These are phyloP conservation scores for Canariomyces notabilis DNA, from an alignment of 2,329 filamentous ascomycete genomes.

Conservation along the genomic window DNA sequence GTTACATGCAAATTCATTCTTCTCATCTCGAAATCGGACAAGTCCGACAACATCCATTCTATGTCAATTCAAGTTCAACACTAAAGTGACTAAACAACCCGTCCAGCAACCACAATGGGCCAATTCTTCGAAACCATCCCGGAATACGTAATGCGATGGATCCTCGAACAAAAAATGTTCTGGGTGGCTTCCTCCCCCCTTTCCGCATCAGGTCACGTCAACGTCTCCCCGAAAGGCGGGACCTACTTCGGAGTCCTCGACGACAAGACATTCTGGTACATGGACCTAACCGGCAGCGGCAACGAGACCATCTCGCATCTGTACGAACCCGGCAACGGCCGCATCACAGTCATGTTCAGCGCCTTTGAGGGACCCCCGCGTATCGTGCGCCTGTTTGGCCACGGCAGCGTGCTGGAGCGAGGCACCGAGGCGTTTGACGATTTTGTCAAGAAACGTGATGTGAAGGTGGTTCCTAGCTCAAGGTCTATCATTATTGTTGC, in stretches of 20 bases:
- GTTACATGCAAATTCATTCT: too few relatives aligned
- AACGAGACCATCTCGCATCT: constrained; percentile 71
- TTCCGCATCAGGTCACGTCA: constrained; percentile 61
- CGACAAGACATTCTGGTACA: constrained; percentile 46
- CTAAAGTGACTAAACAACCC: too few relatives aligned
- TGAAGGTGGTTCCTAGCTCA: constrained; percentile 28
- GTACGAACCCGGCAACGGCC: constrained; percentile 62
- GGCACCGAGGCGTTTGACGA: constrained; percentile 29
- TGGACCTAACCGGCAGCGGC: constrained; percentile 70
- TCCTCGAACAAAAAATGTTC: constrained; percentile 64
- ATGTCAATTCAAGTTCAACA: too few relatives aligned
- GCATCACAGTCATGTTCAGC: constrained; percentile 68
- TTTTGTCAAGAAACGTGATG: constrained; percentile 31
- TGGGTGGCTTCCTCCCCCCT: constrained; percentile 69
- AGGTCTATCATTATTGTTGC: constrained; percentile 36
- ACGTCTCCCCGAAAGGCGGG: constrained; percentile 71
- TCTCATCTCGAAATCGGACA: too few relatives aligned
- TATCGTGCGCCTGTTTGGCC: constrained; percentile 36
- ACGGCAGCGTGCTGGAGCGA: constrained; percentile 33
- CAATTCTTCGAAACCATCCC: constrained; percentile 27
- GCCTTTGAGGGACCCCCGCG: constrained; percentile 36
- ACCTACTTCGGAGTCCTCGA: constrained; percentile 31
- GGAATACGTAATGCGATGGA: constrained; percentile 54
- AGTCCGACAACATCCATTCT: too few relatives aligned
- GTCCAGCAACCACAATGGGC: constrained; percentile 23